Percentiles rank a stretch among this genome's conserved stretches.
Conservation (phyloP, 805 yeast genomes). For the Spathaspora girioi region DNA sequence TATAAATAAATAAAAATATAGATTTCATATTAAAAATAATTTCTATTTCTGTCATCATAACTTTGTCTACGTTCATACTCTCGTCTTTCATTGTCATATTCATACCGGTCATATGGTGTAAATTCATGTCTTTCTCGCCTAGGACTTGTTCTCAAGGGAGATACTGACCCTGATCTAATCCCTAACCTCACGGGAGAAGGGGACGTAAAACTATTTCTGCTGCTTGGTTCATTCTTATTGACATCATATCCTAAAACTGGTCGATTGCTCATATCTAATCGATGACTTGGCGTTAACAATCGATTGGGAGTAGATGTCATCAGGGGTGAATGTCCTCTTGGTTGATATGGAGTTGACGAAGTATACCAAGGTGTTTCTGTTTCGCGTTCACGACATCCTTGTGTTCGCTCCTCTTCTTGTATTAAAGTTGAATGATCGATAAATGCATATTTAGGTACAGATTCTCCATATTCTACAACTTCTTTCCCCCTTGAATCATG, state of each 20-base stretch:
- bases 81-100: not conserved
- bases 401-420: not conserved
- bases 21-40: not conserved
- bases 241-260: not conserved
- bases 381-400: not conserved
- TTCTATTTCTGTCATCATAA: not conserved
- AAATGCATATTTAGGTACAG: not conserved
- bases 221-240: not conserved
- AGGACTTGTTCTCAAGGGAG: not conserved
- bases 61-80: not conserved
- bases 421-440: not conserved
- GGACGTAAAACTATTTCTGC: not conserved
- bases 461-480: conserved; percentile 16
- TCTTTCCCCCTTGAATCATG: conserved; percentile 44
- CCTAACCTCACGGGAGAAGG: not conserved
- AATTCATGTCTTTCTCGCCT: not conserved
- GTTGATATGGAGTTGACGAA: conserved; percentile 12
- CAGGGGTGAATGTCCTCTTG: not conserved
- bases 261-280: not conserved
- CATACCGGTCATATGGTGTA: not conserved
- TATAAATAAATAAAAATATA: not conserved
- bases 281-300: conserved; percentile 1
- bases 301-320: conserved; percentile 2
- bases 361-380: conserved; percentile 3
- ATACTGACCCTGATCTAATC: not conserved